A percentile compares a stretch with the other conserved stretches of the same genome.
These are phyloP conservation scores for Thermothielavioides terrestris DNA, from an alignment of 495 filamentous ascomycete genomes.

Conservation along the genomic window DNA sequence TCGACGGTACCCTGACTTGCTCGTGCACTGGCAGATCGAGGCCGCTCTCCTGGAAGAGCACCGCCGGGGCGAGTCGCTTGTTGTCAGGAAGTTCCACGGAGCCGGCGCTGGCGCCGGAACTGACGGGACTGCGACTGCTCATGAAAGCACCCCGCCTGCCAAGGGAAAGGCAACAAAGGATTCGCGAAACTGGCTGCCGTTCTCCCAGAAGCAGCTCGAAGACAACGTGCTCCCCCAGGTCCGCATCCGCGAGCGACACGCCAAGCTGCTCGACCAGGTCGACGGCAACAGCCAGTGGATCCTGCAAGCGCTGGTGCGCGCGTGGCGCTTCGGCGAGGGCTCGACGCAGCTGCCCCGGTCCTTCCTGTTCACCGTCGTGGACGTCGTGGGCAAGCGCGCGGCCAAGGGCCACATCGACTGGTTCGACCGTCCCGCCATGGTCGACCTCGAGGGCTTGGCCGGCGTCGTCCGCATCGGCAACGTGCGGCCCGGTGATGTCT, in stretches of 20 bases:
- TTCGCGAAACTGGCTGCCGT: conserved; percentile 46
- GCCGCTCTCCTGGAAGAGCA: conserved; percentile 66
- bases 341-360: conserved; percentile 46
- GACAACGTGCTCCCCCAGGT: conserved; percentile 40
- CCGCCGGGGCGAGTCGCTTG: conserved; percentile 43
- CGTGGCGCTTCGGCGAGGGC: conserved; percentile 59
- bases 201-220: conserved; percentile 49
- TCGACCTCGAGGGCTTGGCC: conserved; percentile 28
- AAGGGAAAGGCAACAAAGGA: not conserved
- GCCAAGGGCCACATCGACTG: conserved; percentile 30
- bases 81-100: conserved; percentile 22
- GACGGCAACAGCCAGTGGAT: conserved; percentile 47
- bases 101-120: not conserved
- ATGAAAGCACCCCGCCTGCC: not conserved
- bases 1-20: conserved; percentile 70
- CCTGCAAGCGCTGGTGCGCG: conserved; percentile 62
- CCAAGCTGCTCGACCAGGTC: conserved; percentile 20
- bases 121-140: not conserved
- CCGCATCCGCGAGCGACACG: conserved; percentile 40
- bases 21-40: conserved; percentile 90
- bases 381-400: conserved; percentile 7
- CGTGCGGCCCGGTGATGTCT: conserved; percentile 40
- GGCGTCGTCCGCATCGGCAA: conserved; percentile 26
- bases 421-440: conserved; percentile 28
- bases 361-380: conserved; percentile 45